Percentiles rank a stretch among this genome's conserved stretches.
These are phyloP conservation scores for Vicia faba DNA, from an alignment of 306 rosid genomes.

Conservation along the genomic window DNA sequence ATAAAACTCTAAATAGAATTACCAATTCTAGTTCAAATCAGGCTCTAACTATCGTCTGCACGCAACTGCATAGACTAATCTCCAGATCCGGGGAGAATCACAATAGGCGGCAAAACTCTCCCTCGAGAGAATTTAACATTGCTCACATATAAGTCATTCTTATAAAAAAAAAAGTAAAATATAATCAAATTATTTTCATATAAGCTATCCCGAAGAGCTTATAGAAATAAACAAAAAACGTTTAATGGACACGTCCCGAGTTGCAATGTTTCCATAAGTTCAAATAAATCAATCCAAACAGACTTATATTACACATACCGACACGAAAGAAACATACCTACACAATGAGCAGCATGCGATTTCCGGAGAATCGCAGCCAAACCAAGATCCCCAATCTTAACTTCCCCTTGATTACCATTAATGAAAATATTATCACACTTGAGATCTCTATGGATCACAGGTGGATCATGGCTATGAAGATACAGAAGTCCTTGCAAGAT, in stretches of 20 bases:
- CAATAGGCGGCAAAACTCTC: no score
- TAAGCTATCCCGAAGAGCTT: not conserved
- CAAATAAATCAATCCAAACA: not conserved
- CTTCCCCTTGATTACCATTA: conserved; percentile 96
- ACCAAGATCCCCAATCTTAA: conserved; percentile 97
- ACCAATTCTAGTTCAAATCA: conserved; percentile 24
- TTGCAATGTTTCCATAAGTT: not conserved
- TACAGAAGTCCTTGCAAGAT: conserved; percentile 84
- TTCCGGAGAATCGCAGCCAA: conserved; percentile 85
- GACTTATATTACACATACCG: not conserved
- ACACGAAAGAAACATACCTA: conserved; percentile 57
- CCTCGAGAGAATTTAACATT: no score
- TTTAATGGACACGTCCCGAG: not conserved
- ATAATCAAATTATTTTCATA: not conserved
- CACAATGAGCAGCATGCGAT: conserved; percentile 91
- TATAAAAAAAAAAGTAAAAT: not conserved
- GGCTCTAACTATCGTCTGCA: conserved; percentile 1
- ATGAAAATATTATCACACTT: conserved; percentile 93
- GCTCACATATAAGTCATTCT: not conserved
- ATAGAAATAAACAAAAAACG: not conserved
- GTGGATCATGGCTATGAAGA: conserved; percentile 91
- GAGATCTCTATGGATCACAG: conserved; percentile 97
- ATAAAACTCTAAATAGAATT: conserved; percentile 33
- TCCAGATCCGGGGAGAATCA: no score
- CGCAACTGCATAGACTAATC: no score